Conservation (phyloP, 495 filamentous ascomycete species). For the Xylaria bambusicola region DNA sequence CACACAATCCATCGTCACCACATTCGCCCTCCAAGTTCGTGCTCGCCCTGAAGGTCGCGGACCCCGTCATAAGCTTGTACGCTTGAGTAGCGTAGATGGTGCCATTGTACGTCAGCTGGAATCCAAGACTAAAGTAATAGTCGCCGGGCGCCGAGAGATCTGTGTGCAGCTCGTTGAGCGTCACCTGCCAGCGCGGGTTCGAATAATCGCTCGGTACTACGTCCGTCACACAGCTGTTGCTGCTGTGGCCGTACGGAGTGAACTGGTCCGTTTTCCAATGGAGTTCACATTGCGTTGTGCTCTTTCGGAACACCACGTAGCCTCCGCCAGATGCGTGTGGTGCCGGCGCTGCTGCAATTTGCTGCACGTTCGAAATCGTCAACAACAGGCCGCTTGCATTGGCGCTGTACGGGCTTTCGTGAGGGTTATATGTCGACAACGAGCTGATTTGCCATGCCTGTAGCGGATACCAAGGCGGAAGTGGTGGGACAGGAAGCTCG, state of each 20-base stretch:
- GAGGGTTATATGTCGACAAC: conserved; percentile 15
- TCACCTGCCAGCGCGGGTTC: conserved; percentile 22
- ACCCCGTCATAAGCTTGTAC: conserved; percentile 20
- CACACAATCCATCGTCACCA: conserved; percentile 17
- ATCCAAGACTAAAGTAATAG: conserved; percentile 22
- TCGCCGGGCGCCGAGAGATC: conserved; percentile 7
- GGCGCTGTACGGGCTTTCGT: conserved; percentile 19
- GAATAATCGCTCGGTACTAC: neutral
- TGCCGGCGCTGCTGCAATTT: conserved; percentile 21
- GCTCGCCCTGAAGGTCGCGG: conserved; percentile 2
- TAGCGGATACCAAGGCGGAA: conserved; percentile 29
- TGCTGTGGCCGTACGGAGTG: conserved; percentile 22
- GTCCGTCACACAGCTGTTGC: conserved; percentile 12
- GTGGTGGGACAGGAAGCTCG: conserved; percentile 21
- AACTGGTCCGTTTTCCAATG: conserved; percentile 21
- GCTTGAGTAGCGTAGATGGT: conserved; percentile 16
- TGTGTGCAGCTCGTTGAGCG: conserved; percentile 20
- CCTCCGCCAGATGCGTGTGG: conserved; percentile 27
- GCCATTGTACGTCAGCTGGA: conserved; percentile 19
- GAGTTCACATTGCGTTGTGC: conserved; percentile 22
- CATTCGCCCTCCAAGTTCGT: conserved; percentile 21
- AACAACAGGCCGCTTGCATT: conserved; percentile 21
- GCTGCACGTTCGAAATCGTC: conserved; percentile 20
- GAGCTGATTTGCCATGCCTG: conserved; percentile 22
- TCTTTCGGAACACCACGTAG: conserved; percentile 22